Conservation (phyloP, 805 yeast genomes). For the Candida chauliodis region DNA sequence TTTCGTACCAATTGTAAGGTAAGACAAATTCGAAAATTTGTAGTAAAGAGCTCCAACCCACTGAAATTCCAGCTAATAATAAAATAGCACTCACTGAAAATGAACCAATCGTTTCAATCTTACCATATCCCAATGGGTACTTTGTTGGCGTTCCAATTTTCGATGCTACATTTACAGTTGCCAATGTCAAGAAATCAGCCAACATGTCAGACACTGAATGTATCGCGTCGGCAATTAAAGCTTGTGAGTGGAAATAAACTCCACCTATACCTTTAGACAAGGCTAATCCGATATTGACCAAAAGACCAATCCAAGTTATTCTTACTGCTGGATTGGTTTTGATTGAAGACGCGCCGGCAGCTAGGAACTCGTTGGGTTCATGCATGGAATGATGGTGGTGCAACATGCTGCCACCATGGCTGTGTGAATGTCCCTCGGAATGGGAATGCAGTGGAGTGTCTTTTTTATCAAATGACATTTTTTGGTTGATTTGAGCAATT, state of each 20-base stretch:
- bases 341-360: slow-evolving; percentile 22
- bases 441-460: background rate
- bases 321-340: slow-evolving; percentile 76
- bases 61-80: slow-evolving; percentile 82
- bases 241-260: slow-evolving; percentile 87
- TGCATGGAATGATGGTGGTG: slow-evolving; percentile 47
- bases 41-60: slow-evolving; percentile 80
- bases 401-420: slow-evolving; percentile 18
- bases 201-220: slow-evolving; percentile 90
- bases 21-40: slow-evolving; percentile 64
- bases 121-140: slow-evolving; percentile 90
- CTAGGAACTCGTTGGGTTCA: slow-evolving; percentile 41
- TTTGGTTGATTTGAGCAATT: background rate
- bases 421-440: slow-evolving; percentile 4
- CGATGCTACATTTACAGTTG: slow-evolving; percentile 77
- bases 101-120: slow-evolving; percentile 89
- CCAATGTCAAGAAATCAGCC: slow-evolving; percentile 83
- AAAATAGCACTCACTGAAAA: slow-evolving; percentile 80
- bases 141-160: slow-evolving; percentile 51
- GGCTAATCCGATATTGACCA: slow-evolving; percentile 84
- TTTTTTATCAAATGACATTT: background rate
- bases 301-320: slow-evolving; percentile 87
- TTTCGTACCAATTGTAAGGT: slow-evolving; percentile 59
- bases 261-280: slow-evolving; percentile 87
- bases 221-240: slow-evolving; percentile 89